phyloP scores from a whole-genome alignment of 306 rosid species.

The Vigna trinervia region DNA sequence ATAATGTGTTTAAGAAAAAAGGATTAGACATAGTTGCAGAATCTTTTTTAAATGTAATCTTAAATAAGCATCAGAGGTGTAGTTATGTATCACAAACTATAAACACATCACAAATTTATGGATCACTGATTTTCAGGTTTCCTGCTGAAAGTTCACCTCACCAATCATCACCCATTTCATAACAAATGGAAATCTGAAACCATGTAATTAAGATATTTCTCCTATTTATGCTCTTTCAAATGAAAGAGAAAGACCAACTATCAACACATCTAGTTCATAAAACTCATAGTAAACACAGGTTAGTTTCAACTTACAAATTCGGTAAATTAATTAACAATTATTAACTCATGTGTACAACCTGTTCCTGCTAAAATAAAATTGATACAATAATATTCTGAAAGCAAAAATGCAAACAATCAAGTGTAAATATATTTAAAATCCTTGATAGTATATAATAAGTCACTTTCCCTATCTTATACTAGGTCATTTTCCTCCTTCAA shows the following conservation, averaged over 20 bases:
- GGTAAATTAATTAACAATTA: neutral
- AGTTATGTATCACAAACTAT: neutral
- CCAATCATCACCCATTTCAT: neutral
- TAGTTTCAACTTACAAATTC: slow-evolving; percentile 1
- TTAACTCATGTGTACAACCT: too few species aligned
- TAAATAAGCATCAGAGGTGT: too few species aligned
- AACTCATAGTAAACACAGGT: neutral
- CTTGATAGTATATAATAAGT: neutral
- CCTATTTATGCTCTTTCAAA: neutral
- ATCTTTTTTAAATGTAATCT: too few species aligned
- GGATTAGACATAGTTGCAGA: too few species aligned
- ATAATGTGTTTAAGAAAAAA: too few species aligned
- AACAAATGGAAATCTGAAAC: neutral
- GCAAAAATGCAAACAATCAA: neutral
- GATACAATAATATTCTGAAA: neutral
- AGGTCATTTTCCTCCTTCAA: neutral
- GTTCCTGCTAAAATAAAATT: too few species aligned
- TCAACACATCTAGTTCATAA: neutral
- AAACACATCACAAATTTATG: slow-evolving; percentile 13
- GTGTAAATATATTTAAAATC: neutral
- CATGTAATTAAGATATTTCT: neutral
- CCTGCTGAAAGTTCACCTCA: neutral
- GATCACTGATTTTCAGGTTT: slow-evolving; percentile 2
- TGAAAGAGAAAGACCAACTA: neutral
- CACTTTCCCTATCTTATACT: neutral